Base-by-base conservation (phyloP, 2,329 filamentous ascomycete genomes). In the Arthrobotrys sphaeroides region DNA sequence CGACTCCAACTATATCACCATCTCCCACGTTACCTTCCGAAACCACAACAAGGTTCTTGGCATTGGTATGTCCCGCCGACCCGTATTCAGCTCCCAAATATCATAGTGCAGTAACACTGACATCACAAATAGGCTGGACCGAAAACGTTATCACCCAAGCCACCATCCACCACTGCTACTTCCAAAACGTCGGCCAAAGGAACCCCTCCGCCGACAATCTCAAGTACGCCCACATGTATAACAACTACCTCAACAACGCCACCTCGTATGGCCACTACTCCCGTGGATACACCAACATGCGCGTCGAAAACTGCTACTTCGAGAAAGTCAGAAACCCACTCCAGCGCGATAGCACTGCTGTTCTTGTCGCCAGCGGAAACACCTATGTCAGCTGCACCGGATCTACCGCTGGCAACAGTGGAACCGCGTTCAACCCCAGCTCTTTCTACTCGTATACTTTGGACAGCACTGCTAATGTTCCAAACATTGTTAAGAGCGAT, bases 1-100 rank as follows among this genome's bases (percentile, higher is more conserved):
- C n/a, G 78, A 79, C 64, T 78, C 78, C 7, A 77, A 78, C 53
- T 79, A 77, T 61, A 72, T 79, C 31, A 79, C 78, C 1, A 75
- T 79, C 28, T 79, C 78, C 13, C 77, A 78, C 42, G 75, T 64
- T 47, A 69, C 78, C 5, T 75, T 79, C 33, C 73, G 75, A 36
- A 73, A 79, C 53, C 78, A 79, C 64, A 79, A 79, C 64, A 79
- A 79, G 55, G 77, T 77, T 16, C 77, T 79, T n/a, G 78, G 78
- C 13, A 79, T 79, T 47, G 78, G 68, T 73, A 66, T 31, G 66
- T 22, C 18, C 12, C 5, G 1, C 6, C 13, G 9, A 1, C 13
- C 24, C 22, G 12, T 6, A 43, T 40, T 13, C 38, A 20, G 1
- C n/a, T 7, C 12, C 9, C 5, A 12, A 3, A 26, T 3, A 33